Conservation (phyloP, 140 eudicot species). For the Cichorium intybus region DNA sequence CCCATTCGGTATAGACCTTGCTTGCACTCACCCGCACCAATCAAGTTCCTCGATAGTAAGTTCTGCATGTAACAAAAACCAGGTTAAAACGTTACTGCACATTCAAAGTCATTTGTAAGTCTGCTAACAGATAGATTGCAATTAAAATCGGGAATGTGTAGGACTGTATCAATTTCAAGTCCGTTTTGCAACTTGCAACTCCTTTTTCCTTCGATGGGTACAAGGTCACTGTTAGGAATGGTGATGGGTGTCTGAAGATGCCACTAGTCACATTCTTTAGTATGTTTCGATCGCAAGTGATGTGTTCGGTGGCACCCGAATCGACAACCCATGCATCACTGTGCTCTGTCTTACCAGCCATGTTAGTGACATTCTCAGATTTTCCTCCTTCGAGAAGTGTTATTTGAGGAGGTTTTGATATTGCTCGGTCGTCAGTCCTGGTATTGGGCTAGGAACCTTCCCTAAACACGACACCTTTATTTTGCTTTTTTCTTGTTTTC, state of each 20-base stretch:
- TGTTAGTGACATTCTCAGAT: not conserved
- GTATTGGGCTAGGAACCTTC: not conserved
- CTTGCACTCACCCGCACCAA: not conserved
- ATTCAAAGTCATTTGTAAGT: not conserved
- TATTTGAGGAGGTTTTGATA: not conserved
- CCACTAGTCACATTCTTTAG: not conserved
- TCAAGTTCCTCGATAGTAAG: not conserved
- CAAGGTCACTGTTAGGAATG: not conserved
- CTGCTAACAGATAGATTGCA: not conserved
- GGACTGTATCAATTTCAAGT: not conserved
- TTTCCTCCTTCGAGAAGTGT: not conserved
- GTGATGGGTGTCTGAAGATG: not conserved
- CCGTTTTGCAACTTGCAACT: not conserved
- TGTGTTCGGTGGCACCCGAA: not conserved
- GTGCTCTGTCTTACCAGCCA: not conserved
- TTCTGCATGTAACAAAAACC: not conserved
- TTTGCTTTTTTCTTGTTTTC: not conserved
- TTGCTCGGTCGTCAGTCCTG: not conserved
- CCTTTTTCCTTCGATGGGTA: not conserved
- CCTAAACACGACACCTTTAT: not conserved
- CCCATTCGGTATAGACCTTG: not conserved
- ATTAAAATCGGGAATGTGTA: not conserved
- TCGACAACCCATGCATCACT: not conserved
- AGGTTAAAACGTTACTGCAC: not conserved
- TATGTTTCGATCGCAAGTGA: not conserved